Conservation (phyloP, 345 rosid genomes). For the Brassica carinata region DNA sequence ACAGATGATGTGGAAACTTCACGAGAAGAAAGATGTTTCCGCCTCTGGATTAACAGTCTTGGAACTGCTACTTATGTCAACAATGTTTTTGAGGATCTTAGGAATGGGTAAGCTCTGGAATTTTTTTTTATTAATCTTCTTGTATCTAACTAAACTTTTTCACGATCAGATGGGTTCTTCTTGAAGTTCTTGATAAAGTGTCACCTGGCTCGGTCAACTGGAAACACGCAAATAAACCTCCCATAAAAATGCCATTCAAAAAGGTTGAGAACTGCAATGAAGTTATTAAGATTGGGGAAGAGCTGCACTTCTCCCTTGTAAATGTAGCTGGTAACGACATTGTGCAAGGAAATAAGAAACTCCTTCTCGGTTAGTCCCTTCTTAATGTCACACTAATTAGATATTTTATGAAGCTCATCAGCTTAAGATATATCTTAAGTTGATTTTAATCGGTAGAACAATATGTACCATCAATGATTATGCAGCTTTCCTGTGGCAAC, state of each 20-base stretch:
- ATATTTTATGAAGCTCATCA: slow-evolving; percentile 8
- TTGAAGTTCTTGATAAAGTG: slow-evolving; percentile 46
- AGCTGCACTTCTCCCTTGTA: slow-evolving; percentile 74
- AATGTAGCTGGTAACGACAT: slow-evolving; percentile 93
- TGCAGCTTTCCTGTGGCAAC: slow-evolving; percentile 93
- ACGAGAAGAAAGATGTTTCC: slow-evolving; percentile 97
- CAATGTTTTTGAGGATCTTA: slow-evolving; percentile 88
- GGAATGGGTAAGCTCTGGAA: slow-evolving; percentile 69
- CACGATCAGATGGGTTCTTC: slow-evolving; percentile 81
- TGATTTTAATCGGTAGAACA: not conserved
- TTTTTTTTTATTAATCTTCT: slow-evolving; percentile 4
- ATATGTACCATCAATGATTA: slow-evolving; percentile 1
- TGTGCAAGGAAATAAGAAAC: slow-evolving; percentile 48
- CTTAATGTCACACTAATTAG: not conserved
- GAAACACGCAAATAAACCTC: slow-evolving; percentile 46
- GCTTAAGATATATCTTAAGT: not conserved
- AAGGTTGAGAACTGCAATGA: slow-evolving; percentile 47
- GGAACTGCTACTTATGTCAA: slow-evolving; percentile 80
- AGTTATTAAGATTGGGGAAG: slow-evolving; percentile 44
- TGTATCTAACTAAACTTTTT: slow-evolving; percentile 26
- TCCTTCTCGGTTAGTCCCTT: slow-evolving; percentile 42
- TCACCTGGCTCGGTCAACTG: slow-evolving; percentile 45
- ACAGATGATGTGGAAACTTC: slow-evolving; percentile 93
- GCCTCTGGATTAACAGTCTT: slow-evolving; percentile 96
- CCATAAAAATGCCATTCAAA: slow-evolving; percentile 44